phyloP scores from a whole-genome alignment of 768 basidiomycete genomes.

The Suillus hirtellus region DNA sequence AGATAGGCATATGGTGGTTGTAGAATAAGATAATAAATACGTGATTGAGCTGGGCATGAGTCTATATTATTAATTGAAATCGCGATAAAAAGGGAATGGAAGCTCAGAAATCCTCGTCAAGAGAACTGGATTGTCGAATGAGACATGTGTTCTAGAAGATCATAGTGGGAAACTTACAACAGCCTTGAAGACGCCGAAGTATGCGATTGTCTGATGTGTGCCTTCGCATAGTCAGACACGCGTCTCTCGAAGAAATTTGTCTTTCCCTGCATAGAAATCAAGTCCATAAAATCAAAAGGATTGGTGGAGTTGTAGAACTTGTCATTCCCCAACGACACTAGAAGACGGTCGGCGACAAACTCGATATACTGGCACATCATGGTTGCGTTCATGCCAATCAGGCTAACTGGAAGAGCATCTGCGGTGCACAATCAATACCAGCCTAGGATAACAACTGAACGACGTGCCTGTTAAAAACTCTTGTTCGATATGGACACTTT shows the following conservation, averaged over 20 bases:
- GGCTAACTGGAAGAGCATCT: constrained; percentile 82
- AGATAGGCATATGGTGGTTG: background rate
- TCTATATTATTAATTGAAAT: background rate
- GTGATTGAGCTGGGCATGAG: background rate
- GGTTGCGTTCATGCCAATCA: constrained; percentile 89
- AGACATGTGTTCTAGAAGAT: background rate
- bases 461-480: constrained; percentile 75
- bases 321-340: constrained; percentile 79
- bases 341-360: constrained; percentile 87
- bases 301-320: constrained; percentile 78
- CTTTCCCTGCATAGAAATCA: constrained; percentile 95
- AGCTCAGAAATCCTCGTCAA: constrained; percentile 14
- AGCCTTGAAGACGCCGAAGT: background rate
- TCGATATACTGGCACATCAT: constrained; percentile 92
- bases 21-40: background rate
- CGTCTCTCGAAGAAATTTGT: constrained; percentile 97
- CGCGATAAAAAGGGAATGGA: background rate
- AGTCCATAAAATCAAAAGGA: constrained; percentile 93
- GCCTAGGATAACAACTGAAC: background rate
- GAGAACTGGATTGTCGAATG: constrained; percentile 1
- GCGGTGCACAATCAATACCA: constrained; percentile 2
- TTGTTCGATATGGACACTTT: constrained; percentile 86
- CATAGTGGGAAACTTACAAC: background rate
- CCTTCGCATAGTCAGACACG: constrained; percentile 82
- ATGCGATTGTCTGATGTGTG: constrained; percentile 47